Conservation (phyloP, 2,329 filamentous ascomycete genomes). For the Drechmeria coniospora region DNA sequence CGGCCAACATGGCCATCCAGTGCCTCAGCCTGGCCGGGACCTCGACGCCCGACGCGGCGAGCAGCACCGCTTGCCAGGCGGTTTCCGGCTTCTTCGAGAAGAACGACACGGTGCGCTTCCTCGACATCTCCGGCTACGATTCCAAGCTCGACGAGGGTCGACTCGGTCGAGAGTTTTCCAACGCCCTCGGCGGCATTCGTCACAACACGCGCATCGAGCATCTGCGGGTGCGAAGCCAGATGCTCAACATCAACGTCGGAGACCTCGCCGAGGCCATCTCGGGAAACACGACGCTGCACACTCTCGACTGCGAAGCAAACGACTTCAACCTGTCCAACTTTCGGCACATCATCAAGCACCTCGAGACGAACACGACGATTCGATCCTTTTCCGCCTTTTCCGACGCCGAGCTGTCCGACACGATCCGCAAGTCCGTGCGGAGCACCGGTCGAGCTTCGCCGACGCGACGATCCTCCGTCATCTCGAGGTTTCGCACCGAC, state of each 20-base stretch:
- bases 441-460: constrained; percentile 12
- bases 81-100: constrained; percentile 34
- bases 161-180: constrained; percentile 36
- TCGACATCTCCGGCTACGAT: constrained; percentile 41
- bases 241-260: constrained; percentile 37
- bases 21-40: constrained; percentile 40
- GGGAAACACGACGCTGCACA: constrained; percentile 30
- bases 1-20: constrained; percentile 32
- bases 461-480: constrained; percentile 17
- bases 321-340: constrained; percentile 37
- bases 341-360: constrained; percentile 27
- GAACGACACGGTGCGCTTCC: constrained; percentile 34
- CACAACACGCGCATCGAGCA: constrained; percentile 30
- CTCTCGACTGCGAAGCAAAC: constrained; percentile 39
- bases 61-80: constrained; percentile 29
- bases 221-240: constrained; percentile 39
- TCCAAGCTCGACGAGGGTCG: constrained; percentile 43
- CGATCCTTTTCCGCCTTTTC: constrained; percentile 28
- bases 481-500: constrained; percentile 18
- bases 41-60: constrained; percentile 29
- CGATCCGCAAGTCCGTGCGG: constrained; percentile 19
- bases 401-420: constrained; percentile 17
- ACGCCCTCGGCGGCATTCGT: constrained; percentile 30
- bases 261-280: constrained; percentile 34
- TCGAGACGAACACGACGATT: constrained; percentile 27